Evolutionary conservation across 1,284 basidiomycete species (phyloP), one percentile per base, ranked within the genome.

Genomic region (Apiotrichum porosum): DNA sequence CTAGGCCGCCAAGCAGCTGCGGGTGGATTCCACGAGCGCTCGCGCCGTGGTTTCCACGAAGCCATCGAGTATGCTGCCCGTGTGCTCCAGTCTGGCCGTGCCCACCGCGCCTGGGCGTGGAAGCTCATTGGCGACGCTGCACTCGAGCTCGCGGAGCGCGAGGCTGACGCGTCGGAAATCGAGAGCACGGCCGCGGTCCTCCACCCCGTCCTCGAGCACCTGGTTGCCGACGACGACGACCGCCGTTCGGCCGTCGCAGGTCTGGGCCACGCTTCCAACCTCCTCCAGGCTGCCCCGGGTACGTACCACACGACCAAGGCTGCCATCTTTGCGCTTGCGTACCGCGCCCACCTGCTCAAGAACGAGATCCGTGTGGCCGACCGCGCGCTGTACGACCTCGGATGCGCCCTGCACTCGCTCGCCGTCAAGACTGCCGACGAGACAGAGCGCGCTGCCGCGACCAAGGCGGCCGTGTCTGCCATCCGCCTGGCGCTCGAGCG

Each of bases 111-210:
- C 4, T 78, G 89, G 19, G 83, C 80, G 0, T 97, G 94, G 93
- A 98, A 97, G 71, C 76, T 83, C 3, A 77, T 85, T 10, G 86
- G 81, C 0, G 94, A 98, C 69, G 83, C 85, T 1, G 72, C 88
- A 3, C 83, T 83, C 58, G 76, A 80, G 42, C 72, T 93, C 0
- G 84, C 85, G 1, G 50, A 56, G 13, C 62, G 61, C 31, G 66
- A 72, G 31, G 54, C 64, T 4, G 60, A 57, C n/a, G 55, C 58
- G 1, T 54, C 68, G 22, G 69, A 75, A 38, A 51, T 62, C 3
- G 51, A 57, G 6, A 58, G 56, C 6, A 64, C 69, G 0, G 47
- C 59, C 6, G 51, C 52, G 0, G 55, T 62, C 24, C 42, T 75
- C 4, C 47, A 52, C 21, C 64, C 70, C 1, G 57, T 68, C 0